Conservation (phyloP, 768 basidiomycete genomes). For the Mycena vulgaris region DNA sequence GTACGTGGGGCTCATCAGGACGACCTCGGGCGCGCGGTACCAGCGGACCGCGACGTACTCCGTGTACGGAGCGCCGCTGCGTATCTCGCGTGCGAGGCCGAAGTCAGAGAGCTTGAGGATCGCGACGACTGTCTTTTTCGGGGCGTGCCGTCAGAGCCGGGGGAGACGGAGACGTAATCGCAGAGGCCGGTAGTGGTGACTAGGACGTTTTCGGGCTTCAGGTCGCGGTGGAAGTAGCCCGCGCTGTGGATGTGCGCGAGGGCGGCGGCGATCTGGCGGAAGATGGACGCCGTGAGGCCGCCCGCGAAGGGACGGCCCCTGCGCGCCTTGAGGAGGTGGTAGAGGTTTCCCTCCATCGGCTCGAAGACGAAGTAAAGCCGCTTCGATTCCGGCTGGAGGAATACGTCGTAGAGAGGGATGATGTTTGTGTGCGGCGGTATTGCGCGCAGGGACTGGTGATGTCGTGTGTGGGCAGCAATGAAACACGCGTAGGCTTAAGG, state of each 20-base stretch:
- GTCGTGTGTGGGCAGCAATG: too few relatives aligned
- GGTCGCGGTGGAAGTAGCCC: constrained; percentile 99
- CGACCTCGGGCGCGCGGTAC: constrained; percentile 99
- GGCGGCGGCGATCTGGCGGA: constrained; percentile 91
- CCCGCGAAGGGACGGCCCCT: constrained; percentile 95
- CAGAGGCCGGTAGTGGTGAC: constrained; percentile 97
- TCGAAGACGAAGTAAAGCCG: constrained; percentile 99
- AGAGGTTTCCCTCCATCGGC: constrained; percentile 99
- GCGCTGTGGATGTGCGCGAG: constrained; percentile 92
- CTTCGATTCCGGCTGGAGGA: constrained; percentile 89
- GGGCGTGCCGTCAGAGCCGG: not conserved
- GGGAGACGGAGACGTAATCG: constrained; percentile 88
- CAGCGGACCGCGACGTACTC: constrained; percentile 75
- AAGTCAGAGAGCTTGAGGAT: not conserved
- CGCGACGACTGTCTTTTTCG: not conserved
- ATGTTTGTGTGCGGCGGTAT: not conserved
- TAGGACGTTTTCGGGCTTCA: constrained; percentile 99
- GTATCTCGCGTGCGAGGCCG: not conserved
- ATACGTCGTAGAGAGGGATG: not conserved
- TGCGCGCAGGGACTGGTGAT: not conserved
- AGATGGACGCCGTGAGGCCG: constrained; percentile 95
- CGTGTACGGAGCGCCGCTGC: not conserved
- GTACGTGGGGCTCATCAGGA: constrained; percentile 92
- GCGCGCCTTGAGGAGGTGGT: constrained; percentile 97
- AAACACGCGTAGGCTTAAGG: too few relatives aligned